A percentile compares a stretch with the other conserved stretches of the same genome.
phyloP scores from a whole-genome alignment of 495 filamentous ascomycete species.

The Penicillium dipodomyicola region DNA sequence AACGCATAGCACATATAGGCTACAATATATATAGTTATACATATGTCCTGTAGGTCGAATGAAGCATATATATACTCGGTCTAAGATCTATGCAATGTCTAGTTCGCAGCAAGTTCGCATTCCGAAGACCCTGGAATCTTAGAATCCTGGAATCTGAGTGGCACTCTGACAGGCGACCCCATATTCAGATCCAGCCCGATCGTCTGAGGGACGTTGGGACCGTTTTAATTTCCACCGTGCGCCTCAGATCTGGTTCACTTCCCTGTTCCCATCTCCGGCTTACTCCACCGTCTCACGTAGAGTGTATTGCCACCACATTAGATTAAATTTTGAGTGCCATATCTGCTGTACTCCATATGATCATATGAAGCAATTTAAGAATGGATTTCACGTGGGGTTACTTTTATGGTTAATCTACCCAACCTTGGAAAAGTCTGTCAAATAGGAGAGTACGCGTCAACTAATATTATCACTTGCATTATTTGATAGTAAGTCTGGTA shows the following conservation, averaged over 20 bases:
- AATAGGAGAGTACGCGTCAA: not conserved
- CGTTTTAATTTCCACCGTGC: conserved; percentile 26
- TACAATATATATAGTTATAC: not conserved
- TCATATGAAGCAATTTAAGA: not conserved
- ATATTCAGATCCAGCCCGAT: conserved; percentile 15
- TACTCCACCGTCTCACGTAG: conserved; percentile 24
- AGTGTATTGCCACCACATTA: conserved; percentile 22
- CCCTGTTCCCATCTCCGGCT: conserved; percentile 18
- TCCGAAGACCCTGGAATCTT: not conserved
- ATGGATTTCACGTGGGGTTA: not conserved
- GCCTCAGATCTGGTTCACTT: conserved; percentile 25
- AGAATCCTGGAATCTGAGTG: not conserved
- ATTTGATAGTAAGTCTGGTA: not conserved
- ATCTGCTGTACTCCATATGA: no score
- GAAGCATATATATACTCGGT: not conserved
- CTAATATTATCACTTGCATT: not conserved
- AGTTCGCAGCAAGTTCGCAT: conserved; percentile 15
- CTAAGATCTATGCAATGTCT: not conserved
- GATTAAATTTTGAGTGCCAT: conserved; percentile 7
- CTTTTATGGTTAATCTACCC: not conserved
- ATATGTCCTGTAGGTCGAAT: not conserved
- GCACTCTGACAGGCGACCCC: not conserved
- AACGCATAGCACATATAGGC: not conserved
- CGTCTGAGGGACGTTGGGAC: conserved; percentile 9
- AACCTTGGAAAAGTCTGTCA: not conserved